These are phyloP conservation scores for Tillandsia fasciculata DNA, from an alignment of 176 grass and related monocot genomes.

Conservation along the genomic window DNA sequence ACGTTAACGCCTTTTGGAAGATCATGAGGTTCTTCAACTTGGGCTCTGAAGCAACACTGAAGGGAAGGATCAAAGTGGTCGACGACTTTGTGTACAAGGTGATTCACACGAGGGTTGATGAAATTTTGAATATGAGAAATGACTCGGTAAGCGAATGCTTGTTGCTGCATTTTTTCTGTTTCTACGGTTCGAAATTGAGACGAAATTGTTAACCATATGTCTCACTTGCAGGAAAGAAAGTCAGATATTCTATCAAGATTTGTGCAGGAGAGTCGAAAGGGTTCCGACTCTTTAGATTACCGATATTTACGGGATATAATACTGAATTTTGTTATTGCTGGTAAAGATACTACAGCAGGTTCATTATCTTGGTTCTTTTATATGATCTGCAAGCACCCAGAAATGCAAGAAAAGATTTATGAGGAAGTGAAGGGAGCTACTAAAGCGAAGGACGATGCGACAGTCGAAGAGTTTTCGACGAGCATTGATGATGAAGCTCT, in stretches of 20 bases:
- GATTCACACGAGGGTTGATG: constrained; percentile 17
- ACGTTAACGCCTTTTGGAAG: constrained; percentile 52
- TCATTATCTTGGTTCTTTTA: constrained; percentile 54
- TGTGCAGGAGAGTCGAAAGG: constrained; percentile 9
- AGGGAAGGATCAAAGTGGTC: constrained; percentile 27
- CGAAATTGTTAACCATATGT: not conserved
- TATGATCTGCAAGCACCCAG: constrained; percentile 56
- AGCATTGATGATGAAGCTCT: constrained; percentile 45
- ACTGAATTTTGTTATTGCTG: constrained; percentile 47
- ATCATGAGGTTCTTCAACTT: constrained; percentile 27
- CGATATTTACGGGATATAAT: constrained; percentile 59
- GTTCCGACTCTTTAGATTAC: constrained; percentile 24
- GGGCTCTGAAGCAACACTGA: constrained; percentile 31
- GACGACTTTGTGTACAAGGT: constrained; percentile 45
- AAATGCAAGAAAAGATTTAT: constrained; percentile 34
- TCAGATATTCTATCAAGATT: constrained; percentile 49
- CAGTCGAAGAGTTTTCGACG: constrained; percentile 31
- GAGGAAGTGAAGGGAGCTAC: constrained; percentile 23
- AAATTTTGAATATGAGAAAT: constrained; percentile 8
- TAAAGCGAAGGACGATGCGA: not conserved
- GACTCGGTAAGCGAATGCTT: constrained; percentile 11
- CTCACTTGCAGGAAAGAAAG: not conserved
- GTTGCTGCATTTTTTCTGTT: not conserved
- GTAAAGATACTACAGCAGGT: constrained; percentile 51
- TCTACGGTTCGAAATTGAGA: not conserved